Percentiles rank a stretch among this genome's conserved stretches.
These are phyloP conservation scores for Vaccinium darrowii DNA, from an alignment of 148 eudicot genomes.

Conservation along the genomic window DNA sequence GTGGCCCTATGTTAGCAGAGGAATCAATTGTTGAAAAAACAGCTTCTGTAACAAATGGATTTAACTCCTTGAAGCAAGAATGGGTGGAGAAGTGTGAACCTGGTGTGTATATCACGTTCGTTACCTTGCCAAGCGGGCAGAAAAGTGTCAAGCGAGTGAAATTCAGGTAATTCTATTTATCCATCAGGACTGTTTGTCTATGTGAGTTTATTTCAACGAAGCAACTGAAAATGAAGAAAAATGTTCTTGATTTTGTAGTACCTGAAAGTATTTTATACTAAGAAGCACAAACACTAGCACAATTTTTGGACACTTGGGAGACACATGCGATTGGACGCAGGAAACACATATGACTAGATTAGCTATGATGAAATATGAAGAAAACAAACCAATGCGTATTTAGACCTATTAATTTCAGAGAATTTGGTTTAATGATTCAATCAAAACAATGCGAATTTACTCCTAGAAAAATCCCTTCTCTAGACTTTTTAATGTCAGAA, in stretches of 20 bases:
- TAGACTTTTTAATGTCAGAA: not conserved
- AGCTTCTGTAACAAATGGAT: conserved; percentile 12
- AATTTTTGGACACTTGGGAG: too few species aligned
- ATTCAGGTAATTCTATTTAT: conserved; percentile 32
- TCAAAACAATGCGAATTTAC: not conserved
- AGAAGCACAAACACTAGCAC: not conserved
- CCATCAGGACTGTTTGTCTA: not conserved
- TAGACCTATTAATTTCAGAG: not conserved
- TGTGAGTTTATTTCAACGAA: not conserved
- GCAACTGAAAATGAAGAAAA: not conserved
- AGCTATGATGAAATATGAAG: not conserved
- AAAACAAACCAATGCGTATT: not conserved
- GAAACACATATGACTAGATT: not conserved
- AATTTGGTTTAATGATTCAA: not conserved
- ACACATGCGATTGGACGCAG: not conserved
- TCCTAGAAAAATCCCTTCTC: not conserved
- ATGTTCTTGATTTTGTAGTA: not conserved
- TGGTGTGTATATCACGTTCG: conserved; percentile 38
- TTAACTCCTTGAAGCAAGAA: conserved; percentile 22
- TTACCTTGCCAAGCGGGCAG: conserved; percentile 25
- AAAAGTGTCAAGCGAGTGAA: conserved; percentile 36
- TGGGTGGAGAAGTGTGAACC: conserved; percentile 41
- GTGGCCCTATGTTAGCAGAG: conserved; percentile 12
- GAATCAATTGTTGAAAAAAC: conserved; percentile 5
- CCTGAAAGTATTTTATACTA: not conserved